Evolutionary conservation across 345 rosid species (phyloP).

Genomic region (Brassica rapa): DNA sequence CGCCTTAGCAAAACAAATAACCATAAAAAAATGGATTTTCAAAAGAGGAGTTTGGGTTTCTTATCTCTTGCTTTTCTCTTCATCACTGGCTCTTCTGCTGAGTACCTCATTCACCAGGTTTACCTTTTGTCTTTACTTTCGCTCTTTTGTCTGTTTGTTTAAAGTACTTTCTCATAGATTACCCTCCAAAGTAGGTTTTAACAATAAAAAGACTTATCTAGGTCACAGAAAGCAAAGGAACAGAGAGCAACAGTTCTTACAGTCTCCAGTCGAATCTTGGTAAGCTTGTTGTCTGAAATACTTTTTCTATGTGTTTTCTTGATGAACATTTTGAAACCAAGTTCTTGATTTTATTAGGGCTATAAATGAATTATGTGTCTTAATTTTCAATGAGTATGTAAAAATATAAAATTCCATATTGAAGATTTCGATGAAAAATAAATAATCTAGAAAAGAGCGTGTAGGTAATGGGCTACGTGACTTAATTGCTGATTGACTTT

Average conservation of each 20-base stretch:
- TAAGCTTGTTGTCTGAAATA: background rate
- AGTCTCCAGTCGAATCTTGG: slow-evolving; percentile 24
- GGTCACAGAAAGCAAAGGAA: slow-evolving; percentile 29
- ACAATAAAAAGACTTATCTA: background rate
- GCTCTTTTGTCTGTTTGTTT: background rate
- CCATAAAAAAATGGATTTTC: slow-evolving; percentile 14
- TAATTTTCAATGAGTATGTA: too few relatives aligned
- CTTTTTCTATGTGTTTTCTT: background rate
- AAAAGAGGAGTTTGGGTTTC: slow-evolving; percentile 17
- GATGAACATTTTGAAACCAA: background rate
- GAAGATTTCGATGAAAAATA: too few relatives aligned
- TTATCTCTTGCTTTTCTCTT: slow-evolving; percentile 22
- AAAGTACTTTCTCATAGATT: background rate
- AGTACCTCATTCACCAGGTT: slow-evolving; percentile 25
- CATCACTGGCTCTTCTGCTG: slow-evolving; percentile 29
- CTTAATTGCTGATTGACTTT: too few relatives aligned
- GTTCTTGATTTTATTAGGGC: background rate
- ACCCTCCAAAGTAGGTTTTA: background rate
- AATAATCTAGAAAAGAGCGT: too few relatives aligned
- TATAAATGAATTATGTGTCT: too few relatives aligned
- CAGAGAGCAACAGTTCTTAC: slow-evolving; percentile 22
- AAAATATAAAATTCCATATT: too few relatives aligned
- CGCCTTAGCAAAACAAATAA: background rate
- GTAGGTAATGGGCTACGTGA: too few relatives aligned
- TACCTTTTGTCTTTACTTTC: background rate